A percentile compares a stretch with the other conserved stretches of the same genome.
Evolutionary conservation across 805 yeast genomes (phyloP).

Genomic region (Dipodascus geniculatus): DNA sequence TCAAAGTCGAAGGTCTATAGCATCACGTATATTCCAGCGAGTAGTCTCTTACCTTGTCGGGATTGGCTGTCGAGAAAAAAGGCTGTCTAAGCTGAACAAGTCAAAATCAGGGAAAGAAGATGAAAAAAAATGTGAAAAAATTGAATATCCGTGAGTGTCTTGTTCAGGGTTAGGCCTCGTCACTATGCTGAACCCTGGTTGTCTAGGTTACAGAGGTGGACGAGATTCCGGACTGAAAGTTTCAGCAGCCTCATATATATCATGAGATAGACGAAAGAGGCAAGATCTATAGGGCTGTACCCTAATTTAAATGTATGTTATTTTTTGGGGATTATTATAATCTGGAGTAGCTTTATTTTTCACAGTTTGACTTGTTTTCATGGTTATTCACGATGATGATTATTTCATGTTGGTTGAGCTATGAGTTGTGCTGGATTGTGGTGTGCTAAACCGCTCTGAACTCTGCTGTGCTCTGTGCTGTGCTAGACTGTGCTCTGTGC

Average conservation of each 20-base stretch:
- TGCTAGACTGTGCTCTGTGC: too few relatives aligned
- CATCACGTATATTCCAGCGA: not conserved
- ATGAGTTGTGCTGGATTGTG: too few relatives aligned
- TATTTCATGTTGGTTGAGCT: too few relatives aligned
- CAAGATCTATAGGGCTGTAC: not conserved
- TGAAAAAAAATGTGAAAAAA: constrained; percentile 1
- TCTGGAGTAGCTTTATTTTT: too few relatives aligned
- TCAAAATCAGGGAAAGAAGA: not conserved
- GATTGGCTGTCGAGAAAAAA: constrained; percentile 2
- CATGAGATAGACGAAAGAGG: not conserved
- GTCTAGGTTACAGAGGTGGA: not conserved
- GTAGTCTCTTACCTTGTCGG: not conserved
- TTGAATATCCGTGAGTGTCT: not conserved
- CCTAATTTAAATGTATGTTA: too few relatives aligned
- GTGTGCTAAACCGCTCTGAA: too few relatives aligned
- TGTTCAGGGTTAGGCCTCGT: not conserved
- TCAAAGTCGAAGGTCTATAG: not conserved
- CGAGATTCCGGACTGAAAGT: not conserved
- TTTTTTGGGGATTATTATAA: too few relatives aligned
- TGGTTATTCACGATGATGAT: too few relatives aligned
- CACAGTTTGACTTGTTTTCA: too few relatives aligned
- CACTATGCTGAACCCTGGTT: not conserved
- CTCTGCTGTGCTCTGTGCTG: too few relatives aligned
- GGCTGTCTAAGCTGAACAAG: not conserved
- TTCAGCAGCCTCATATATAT: not conserved